These are phyloP conservation scores for Metarhizium sp. DNA, from an alignment of 2,329 filamentous ascomycete genomes.

Conservation along the genomic window DNA sequence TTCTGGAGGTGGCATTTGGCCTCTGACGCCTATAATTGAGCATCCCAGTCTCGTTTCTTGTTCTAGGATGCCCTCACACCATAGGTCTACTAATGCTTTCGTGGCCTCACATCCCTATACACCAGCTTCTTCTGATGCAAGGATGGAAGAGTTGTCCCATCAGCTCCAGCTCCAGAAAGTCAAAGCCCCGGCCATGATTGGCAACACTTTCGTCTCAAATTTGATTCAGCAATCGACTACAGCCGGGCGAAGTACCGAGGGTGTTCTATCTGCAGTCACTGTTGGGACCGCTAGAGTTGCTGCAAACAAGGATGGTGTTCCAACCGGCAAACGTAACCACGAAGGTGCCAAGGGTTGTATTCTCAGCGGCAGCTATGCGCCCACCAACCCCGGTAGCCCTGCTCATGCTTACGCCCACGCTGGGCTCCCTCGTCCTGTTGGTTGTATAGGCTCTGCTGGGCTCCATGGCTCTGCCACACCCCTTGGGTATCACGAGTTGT, in stretches of 20 bases:
- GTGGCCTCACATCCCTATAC: not conserved
- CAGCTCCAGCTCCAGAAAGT: not conserved
- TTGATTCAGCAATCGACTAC: not conserved
- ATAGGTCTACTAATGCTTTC: not conserved
- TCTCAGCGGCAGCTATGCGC: not conserved
- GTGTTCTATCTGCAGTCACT: not conserved
- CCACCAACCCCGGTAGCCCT: no score
- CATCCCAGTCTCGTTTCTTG: not conserved
- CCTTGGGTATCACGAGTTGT: no score
- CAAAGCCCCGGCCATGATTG: not conserved
- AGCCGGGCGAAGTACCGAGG: not conserved
- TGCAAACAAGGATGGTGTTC: not conserved
- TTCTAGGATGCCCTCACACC: not conserved
- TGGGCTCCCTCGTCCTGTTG: not conserved
- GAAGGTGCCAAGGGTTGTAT: not conserved
- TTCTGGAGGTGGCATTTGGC: not conserved
- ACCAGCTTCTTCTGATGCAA: not conserved
- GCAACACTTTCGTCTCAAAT: not conserved
- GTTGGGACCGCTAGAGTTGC: not conserved
- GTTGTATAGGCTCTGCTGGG: not conserved
- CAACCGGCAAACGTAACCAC: not conserved
- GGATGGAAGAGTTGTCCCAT: not conserved
- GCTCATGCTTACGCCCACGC: no score
- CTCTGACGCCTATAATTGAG: no score
- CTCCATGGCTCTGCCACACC: not conserved